Evolutionary conservation across 2,329 filamentous ascomycete species (phyloP).

Genomic region (Ceratocystiopsis brevicomis): DNA sequence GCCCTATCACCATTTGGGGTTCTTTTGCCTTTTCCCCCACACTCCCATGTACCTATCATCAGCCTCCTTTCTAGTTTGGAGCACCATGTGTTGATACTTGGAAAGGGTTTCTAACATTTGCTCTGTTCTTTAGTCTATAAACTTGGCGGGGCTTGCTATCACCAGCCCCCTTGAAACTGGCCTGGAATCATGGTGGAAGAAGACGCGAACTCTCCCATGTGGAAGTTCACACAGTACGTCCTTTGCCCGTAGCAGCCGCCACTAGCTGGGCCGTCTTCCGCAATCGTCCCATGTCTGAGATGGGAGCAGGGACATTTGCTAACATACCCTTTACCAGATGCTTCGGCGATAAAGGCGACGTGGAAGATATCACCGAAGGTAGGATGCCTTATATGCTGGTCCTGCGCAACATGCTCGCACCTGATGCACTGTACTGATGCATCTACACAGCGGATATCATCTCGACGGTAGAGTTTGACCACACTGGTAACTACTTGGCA

Average conservation of each 20-base stretch:
- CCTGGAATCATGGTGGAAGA: conserved; percentile 75
- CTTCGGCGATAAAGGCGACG: conserved; percentile 98
- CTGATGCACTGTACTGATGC: no score
- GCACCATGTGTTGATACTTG: no score
- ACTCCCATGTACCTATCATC: no score
- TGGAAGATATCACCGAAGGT: conserved; percentile 98
- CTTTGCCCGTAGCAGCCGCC: no score
- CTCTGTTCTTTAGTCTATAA: background rate
- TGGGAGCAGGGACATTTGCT: conserved; percentile 4
- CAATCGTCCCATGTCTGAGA: no score
- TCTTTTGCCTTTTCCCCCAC: no score
- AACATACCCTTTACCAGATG: conserved; percentile 40
- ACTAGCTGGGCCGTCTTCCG: no score
- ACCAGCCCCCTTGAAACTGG: conserved; percentile 4
- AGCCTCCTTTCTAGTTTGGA: no score
- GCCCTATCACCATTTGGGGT: no score
- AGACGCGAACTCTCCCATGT: conserved; percentile 85
- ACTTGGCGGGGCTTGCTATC: conserved; percentile 1
- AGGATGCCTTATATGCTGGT: conserved; percentile 12
- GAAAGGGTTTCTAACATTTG: background rate
- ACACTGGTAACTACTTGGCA: conserved; percentile 74
- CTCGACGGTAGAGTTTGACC: conserved; percentile 78
- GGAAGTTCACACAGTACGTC: conserved; percentile 98
- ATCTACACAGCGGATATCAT: conserved; percentile 57
- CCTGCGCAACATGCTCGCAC: no score